Percentiles rank a stretch among this genome's conserved stretches.
Conservation (phyloP, 352 stramenopile species). For the Phytopythium cucurbitacearum region DNA sequence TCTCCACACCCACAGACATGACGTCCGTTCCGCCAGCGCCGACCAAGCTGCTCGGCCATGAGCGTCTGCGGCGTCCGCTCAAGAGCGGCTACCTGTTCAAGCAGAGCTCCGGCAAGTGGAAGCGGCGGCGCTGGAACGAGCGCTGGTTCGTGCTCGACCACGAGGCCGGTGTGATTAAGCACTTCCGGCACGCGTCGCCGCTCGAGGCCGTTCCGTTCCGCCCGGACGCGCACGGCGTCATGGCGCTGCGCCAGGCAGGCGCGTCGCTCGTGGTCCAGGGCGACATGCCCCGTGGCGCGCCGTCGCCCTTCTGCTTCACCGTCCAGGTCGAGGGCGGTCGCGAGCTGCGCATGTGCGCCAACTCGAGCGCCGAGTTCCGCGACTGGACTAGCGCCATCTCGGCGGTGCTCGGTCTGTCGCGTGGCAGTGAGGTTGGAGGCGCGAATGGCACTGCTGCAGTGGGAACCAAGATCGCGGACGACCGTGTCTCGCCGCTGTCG, state of each 20-base stretch:
- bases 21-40: too few relatives aligned
- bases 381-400: conserved; percentile 77
- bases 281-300: conserved; percentile 58
- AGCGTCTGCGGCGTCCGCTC: conserved; percentile 9
- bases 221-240: conserved; percentile 51
- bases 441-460: neutral
- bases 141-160: conserved; percentile 76
- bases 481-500: conserved; percentile 1
- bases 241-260: conserved; percentile 37
- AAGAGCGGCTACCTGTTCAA: conserved; percentile 70
- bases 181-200: conserved; percentile 68
- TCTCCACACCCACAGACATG: too few relatives aligned
- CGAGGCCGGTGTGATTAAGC: conserved; percentile 57
- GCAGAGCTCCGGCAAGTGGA: conserved; percentile 77
- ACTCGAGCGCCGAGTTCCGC: conserved; percentile 65
- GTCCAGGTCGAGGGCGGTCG: conserved; percentile 29
- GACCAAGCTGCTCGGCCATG: too few relatives aligned
- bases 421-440: neutral
- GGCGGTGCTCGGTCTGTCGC: conserved; percentile 47
- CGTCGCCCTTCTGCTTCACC: conserved; percentile 80
- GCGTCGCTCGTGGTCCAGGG: conserved; percentile 69
- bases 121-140: conserved; percentile 76
- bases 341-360: conserved; percentile 56
- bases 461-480: too few relatives aligned
- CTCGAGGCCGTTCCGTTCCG: conserved; percentile 45